Percentiles rank a stretch among this genome's conserved stretches.
phyloP scores from a whole-genome alignment of 345 rosid genomes.

The Eucalyptus regnans region DNA sequence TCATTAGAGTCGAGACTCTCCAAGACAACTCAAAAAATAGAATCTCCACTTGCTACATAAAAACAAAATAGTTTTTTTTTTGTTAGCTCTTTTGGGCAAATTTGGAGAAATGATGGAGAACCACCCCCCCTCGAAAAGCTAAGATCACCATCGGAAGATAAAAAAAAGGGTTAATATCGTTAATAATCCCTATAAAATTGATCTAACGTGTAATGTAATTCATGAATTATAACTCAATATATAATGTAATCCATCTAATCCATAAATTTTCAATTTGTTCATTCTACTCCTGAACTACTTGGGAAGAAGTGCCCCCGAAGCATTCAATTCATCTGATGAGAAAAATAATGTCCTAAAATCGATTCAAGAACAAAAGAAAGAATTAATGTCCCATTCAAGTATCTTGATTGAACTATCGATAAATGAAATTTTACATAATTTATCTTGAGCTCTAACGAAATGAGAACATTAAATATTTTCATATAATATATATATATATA shows the following conservation, averaged over 20 bases:
- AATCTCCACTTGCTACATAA: background rate
- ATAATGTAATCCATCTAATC: rapidly evolving
- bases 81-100: background rate
- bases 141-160: no score
- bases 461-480: no score
- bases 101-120: background rate
- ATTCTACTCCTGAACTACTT: background rate
- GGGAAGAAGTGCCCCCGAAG: rapidly evolving
- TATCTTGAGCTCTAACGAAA: no score
- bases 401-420: no score
- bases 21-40: background rate
- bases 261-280: background rate
- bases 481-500: no score
- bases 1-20: background rate
- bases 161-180: no score
- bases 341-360: no score
- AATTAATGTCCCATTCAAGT: rapidly evolving
- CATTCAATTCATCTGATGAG: rapidly evolving
- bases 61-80: no score
- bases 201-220: rapidly evolving
- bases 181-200: no score
- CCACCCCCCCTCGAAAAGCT: background rate
- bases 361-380: no score
- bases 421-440: no score
- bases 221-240: background rate